phyloP scores from a whole-genome alignment of 306 rosid genomes.

The Prunus kanzakura region DNA sequence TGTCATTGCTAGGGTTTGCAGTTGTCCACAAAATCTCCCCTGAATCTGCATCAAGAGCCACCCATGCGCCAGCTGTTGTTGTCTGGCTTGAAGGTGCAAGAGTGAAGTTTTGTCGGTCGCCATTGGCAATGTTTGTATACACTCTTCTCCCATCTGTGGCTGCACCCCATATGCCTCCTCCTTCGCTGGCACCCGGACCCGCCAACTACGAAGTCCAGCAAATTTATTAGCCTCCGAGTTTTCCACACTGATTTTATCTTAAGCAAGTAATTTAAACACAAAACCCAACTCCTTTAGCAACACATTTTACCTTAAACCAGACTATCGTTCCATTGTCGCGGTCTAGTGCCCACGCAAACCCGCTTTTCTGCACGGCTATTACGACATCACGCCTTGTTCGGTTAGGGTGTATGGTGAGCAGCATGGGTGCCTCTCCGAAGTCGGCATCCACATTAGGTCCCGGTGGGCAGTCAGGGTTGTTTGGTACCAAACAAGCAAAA shows the following conservation, averaged over 20 bases:
- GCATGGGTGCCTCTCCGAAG: constrained; percentile 43
- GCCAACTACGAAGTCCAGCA: constrained; percentile 22
- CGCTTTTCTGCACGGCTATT: constrained; percentile 43
- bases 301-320: constrained; percentile 31
- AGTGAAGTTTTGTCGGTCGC: constrained; percentile 21
- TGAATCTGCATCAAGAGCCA: constrained; percentile 29
- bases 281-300: not conserved
- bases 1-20: constrained; percentile 36
- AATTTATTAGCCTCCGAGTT: not conserved
- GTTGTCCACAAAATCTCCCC: constrained; percentile 30
- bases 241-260: not conserved
- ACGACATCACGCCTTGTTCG: constrained; percentile 22
- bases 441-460: constrained; percentile 41
- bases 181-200: constrained; percentile 30
- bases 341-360: constrained; percentile 43
- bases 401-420: constrained; percentile 22
- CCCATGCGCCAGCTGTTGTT: constrained; percentile 35
- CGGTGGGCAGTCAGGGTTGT: constrained; percentile 45
- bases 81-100: constrained; percentile 32
- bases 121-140: constrained; percentile 37
- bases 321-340: constrained; percentile 33
- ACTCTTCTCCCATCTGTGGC: constrained; percentile 39
- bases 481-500: constrained; percentile 34
- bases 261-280: not conserved
- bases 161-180: constrained; percentile 44